Conservation (phyloP, 2,329 filamentous ascomycete genomes). For the Scedosporium dehoogii region DNA sequence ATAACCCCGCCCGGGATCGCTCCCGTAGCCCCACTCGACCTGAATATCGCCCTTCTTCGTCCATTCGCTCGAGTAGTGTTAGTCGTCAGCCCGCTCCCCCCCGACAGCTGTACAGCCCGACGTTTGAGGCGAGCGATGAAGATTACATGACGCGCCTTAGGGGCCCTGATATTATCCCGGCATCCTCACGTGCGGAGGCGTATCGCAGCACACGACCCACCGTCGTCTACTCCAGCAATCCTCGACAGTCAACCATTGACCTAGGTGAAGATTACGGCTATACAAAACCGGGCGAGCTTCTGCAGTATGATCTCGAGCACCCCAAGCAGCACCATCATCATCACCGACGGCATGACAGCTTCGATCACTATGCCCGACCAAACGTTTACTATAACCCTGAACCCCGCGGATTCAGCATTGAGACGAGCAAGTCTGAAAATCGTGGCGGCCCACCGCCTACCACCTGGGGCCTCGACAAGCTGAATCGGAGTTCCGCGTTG, state of each 20-base stretch:
- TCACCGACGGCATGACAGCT: slow-evolving; percentile 40
- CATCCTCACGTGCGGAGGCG: slow-evolving; percentile 22
- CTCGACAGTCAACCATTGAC: slow-evolving; percentile 31
- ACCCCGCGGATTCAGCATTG: slow-evolving; percentile 32
- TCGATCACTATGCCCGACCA: slow-evolving; percentile 48
- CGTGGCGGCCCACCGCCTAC: slow-evolving; percentile 53
- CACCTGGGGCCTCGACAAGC: slow-evolving; percentile 61
- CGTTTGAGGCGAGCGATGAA: slow-evolving; percentile 41
- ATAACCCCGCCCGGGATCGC: slow-evolving; percentile 22
- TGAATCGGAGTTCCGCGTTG: slow-evolving; percentile 32
- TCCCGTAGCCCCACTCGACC: slow-evolving; percentile 39
- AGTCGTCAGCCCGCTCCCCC: slow-evolving; percentile 20
- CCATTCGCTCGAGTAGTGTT: slow-evolving; percentile 40
- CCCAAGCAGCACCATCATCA: slow-evolving; percentile 28
- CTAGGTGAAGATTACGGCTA: slow-evolving; percentile 52
- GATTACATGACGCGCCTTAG: slow-evolving; percentile 27
- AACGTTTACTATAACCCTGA: slow-evolving; percentile 42
- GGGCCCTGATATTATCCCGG: slow-evolving; percentile 18
- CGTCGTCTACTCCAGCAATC: slow-evolving; percentile 31
- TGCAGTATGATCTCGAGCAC: slow-evolving; percentile 50
- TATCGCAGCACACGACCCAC: slow-evolving; percentile 38
- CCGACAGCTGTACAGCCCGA: slow-evolving; percentile 28
- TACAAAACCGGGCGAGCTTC: slow-evolving; percentile 52
- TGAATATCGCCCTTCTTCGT: slow-evolving; percentile 44
- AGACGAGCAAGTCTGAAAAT: slow-evolving; percentile 26